Evolutionary conservation across 2,329 filamentous ascomycete species (phyloP), one percentile per base, ranked within the genome.

Genomic region (Xylariaceae sp.): DNA sequence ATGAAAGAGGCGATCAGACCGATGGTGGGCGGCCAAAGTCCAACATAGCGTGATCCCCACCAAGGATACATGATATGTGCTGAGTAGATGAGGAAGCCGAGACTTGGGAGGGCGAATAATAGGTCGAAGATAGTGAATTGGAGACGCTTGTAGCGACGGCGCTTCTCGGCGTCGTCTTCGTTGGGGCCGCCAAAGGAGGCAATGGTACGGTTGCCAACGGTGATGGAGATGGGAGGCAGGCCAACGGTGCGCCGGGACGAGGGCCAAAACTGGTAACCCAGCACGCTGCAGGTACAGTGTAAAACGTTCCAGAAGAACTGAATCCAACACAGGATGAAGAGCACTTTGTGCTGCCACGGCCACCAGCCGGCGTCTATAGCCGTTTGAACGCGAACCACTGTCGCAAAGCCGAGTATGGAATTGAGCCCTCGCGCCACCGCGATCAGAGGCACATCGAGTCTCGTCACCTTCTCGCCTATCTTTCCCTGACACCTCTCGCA

Each of bases 1-100:
- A 67, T 58, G 36, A 69, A 61, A 21, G 63, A 62, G 34, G 65
- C 65, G 23, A 69, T 69, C 33, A 67, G 53, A 19, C 65, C 65
- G 48, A 67, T 66, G 12, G 67, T 69, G 40, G 62, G 63, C 43
- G 64, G 52, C 64, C 67, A 61, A 9, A 69, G 56, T 14, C 67
- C 67, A 29, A 69, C 63, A 24, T 67, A 69, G n/a, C 61, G 58
- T 3, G 62, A 61, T 37, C 65, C 67, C 67, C 67, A 69, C 64
- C 64, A 69, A 6, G 65, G 64, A 23, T 67, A 65, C 65, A 69
- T 69, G 53, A 65, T 63, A 47, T 65, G 65, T 26, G 62, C 65
- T n/a, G 67, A 69, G 50, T 67, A 66, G 34, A 67, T 60, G 19
- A 69, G 61, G 17, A 69, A 61, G 4, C 58, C 62, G 4, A 69